Percentiles rank a stretch among this genome's conserved stretches.
Conservation (phyloP, 768 basidiomycete species). For the Lepiota subincarnata region DNA sequence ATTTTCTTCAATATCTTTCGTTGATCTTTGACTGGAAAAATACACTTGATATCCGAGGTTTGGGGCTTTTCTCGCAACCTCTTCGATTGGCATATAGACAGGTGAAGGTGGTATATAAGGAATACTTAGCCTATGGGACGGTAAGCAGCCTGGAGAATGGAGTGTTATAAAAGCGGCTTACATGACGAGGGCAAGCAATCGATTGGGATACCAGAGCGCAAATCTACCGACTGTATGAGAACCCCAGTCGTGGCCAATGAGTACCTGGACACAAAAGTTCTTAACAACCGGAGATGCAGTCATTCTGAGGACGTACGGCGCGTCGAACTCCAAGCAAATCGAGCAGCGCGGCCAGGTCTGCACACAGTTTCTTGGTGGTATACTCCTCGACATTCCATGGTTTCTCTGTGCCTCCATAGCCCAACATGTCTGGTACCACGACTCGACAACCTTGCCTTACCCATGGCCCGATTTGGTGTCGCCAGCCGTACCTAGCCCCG, state of each 20-base stretch:
- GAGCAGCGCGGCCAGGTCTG: constrained; percentile 63
- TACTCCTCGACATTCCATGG: constrained; percentile 53
- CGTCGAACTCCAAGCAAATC: constrained; percentile 48
- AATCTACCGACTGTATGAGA: constrained; percentile 59
- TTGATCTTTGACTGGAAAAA: constrained; percentile 51
- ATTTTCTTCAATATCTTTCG: constrained; percentile 50
- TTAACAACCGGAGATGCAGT: neutral
- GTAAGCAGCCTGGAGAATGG: neutral
- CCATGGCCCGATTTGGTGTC: constrained; percentile 72
- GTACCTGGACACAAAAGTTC: constrained; percentile 32
- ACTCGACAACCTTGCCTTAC: constrained; percentile 57
- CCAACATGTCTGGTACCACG: constrained; percentile 56
- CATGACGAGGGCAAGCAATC: constrained; percentile 57
- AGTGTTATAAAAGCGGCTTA: constrained; percentile 27
- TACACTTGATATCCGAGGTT: constrained; percentile 67
- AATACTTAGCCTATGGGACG: constrained; percentile 49
- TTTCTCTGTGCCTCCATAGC: constrained; percentile 66
- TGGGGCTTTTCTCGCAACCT: constrained; percentile 48
- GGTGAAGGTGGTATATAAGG: constrained; percentile 61
- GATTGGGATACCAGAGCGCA: constrained; percentile 67
- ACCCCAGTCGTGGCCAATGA: constrained; percentile 85
- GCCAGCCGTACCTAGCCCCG: constrained; percentile 63
- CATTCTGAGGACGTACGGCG: constrained; percentile 41
- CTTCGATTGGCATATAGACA: constrained; percentile 44
- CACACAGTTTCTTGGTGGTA: constrained; percentile 52